Conservation (phyloP, 768 basidiomycete genomes). For the Termitomyces sp. region DNA sequence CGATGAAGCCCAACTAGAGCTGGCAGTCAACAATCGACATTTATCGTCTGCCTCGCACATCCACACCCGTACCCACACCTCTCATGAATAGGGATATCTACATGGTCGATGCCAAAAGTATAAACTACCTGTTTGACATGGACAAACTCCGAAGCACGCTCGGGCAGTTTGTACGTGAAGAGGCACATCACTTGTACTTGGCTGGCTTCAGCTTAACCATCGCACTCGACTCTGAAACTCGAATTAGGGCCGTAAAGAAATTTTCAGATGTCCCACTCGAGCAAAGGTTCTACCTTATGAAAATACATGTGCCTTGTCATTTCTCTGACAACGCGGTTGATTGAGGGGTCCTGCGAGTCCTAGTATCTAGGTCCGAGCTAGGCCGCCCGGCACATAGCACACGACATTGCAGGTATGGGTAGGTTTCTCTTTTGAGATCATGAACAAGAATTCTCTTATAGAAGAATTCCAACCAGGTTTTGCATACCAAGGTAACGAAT, state of each 20-base stretch:
- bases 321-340: not conserved
- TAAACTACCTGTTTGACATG: too few relatives aligned
- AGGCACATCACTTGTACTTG: too few relatives aligned
- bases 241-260: too few relatives aligned
- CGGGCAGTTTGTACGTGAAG: too few relatives aligned
- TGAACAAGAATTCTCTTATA: not conserved
- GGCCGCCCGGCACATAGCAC: constrained; percentile 64
- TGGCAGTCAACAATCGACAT: constrained; percentile 58
- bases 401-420: constrained; percentile 83
- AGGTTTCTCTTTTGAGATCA: constrained; percentile 9
- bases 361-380: constrained; percentile 88
- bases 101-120: too few relatives aligned
- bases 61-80: too few relatives aligned
- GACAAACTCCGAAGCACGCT: too few relatives aligned
- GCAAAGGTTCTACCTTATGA: constrained; percentile 40
- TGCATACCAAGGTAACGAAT: constrained; percentile 78
- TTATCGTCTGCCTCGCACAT: too few relatives aligned
- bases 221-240: too few relatives aligned
- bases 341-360: constrained; percentile 58
- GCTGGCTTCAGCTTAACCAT: too few relatives aligned
- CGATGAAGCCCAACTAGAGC: constrained; percentile 22
- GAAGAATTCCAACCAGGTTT: constrained; percentile 51
- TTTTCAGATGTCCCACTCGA: too few relatives aligned
- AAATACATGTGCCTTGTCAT: not conserved
- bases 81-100: too few relatives aligned